phyloP scores from a whole-genome alignment of 139 green algal species.

The Spirogloea muscicola region DNA sequence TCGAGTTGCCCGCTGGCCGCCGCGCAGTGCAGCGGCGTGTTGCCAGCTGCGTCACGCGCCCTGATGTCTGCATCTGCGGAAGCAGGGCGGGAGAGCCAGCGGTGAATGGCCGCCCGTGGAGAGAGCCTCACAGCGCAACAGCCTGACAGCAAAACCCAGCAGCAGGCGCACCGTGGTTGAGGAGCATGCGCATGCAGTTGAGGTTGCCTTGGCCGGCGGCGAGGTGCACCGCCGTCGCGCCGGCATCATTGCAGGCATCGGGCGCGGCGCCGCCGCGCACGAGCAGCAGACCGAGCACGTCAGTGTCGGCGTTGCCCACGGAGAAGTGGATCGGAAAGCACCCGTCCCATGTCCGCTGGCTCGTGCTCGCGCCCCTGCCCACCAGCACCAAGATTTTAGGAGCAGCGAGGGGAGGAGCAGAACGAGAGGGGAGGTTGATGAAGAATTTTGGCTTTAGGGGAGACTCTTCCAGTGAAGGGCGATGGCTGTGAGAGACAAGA shows the following conservation, averaged over 20 bases:
- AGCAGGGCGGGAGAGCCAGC: not conserved
- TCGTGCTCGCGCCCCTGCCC: not conserved
- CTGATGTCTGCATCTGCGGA: conserved; percentile 22
- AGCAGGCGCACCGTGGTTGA: conserved; percentile 5
- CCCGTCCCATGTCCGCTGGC: not conserved
- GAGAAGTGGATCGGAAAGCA: conserved; percentile 9
- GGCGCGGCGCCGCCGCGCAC: not conserved
- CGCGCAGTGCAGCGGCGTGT: conserved; percentile 7
- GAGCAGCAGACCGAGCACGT: conserved; percentile 10
- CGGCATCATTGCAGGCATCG: conserved; percentile 9
- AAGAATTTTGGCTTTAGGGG: no score
- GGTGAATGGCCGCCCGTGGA: no score
- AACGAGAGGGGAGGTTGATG: no score
- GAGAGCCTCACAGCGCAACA: no score
- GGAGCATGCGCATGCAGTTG: conserved; percentile 1
- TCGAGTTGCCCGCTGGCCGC: conserved; percentile 1
- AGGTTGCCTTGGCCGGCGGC: conserved; percentile 15
- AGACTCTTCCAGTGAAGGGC: no score
- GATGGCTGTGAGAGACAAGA: no score
- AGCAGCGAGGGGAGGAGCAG: no score
- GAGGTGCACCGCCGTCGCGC: conserved; percentile 7
- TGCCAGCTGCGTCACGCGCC: conserved; percentile 5
- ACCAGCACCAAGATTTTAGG: no score
- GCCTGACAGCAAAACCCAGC: no score
- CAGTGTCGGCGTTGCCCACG: not conserved